phyloP scores from a whole-genome alignment of 495 filamentous ascomycete species.

The Aspergillus cristatus region DNA sequence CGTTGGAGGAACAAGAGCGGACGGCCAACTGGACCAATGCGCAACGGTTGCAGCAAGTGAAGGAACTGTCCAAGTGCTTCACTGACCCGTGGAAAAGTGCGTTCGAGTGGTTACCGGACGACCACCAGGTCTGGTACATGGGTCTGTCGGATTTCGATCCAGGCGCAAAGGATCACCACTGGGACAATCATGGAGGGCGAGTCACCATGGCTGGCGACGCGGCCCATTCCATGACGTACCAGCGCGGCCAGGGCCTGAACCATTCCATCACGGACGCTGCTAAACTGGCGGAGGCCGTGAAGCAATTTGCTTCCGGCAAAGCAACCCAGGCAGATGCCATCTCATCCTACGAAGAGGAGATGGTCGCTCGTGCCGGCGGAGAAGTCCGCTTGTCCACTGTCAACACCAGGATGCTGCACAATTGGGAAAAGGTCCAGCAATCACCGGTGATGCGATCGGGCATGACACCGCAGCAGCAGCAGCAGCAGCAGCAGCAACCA shows the following conservation, averaged over 20 bases:
- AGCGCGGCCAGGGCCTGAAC: constrained; percentile 43
- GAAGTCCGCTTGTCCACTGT: constrained; percentile 31
- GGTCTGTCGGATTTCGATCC: constrained; percentile 17
- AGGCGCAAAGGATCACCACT: constrained; percentile 5
- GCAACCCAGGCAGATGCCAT: constrained; percentile 14
- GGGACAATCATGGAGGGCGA: constrained; percentile 29
- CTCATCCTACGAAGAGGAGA: constrained; percentile 36
- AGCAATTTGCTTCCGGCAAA: constrained; percentile 9
- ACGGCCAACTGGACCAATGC: constrained; percentile 11
- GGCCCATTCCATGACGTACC: constrained; percentile 39
- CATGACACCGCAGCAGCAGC: constrained; percentile 1
- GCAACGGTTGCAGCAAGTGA: constrained; percentile 14
- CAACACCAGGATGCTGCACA: constrained; percentile 36
- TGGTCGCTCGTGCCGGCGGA: constrained; percentile 36
- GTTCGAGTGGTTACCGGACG: constrained; percentile 12
- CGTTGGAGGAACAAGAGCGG: constrained; percentile 20
- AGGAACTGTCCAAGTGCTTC: constrained; percentile 8
- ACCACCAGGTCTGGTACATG: constrained; percentile 20
- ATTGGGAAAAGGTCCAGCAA: constrained; percentile 30
- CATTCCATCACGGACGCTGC: constrained; percentile 39
- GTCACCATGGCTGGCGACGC: constrained; percentile 44
- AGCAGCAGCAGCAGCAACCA: too few species aligned
- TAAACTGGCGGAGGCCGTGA: constrained; percentile 27
- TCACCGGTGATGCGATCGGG: constrained; percentile 11
- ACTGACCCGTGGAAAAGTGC: constrained; percentile 14